Base-by-base conservation (phyloP, 306 rosid genomes). In the Coriaria nepalensis region DNA sequence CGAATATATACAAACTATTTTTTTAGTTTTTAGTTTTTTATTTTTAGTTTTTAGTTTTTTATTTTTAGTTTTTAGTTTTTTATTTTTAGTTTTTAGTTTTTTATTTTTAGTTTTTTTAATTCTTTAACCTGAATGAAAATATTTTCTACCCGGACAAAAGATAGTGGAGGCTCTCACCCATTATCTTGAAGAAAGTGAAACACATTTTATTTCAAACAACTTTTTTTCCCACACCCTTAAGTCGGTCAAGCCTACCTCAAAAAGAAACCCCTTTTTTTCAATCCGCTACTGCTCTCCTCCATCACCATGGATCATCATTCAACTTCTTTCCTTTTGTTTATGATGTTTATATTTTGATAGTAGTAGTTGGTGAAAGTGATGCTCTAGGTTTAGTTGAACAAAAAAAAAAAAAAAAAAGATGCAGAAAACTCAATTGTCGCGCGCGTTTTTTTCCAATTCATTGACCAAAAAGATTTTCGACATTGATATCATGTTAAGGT, bases 101-200 rank as follows among this genome's bases (percentile, higher is more conserved):
- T 20, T 20, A 20, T 20, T 20, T 1, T 1, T 20, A 20, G n/a
- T 20, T 20, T 1, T 20, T 20, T 20, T 20, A 20, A n/a, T n/a
- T n/a, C n/a, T n/a, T n/a, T 20, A 20, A 20, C 1, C 29, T 1
- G 3, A 20, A 20, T 20, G 1, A 39, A 6, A 52, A 53, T 45
- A 53, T 60, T 67, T 40, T 62, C 40, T 62, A 40, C 32, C 48
- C 82, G 82, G 93, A 81, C 93, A 78, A 72, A 60, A 5, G 59
- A 41, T 67, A 58, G 86, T 81, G 93, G 82, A 59, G 54, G 68
- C 53, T 71, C 59, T 72, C 15, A 44, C n/a, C 58, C 58, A 63
- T 72, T 51, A 58, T 60, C 63, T 52, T 66, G 62, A 63, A 56
- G 48, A 41, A 29, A 65, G 68, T 49, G 73, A 71, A 65, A 54